phyloP scores from a whole-genome alignment of 2,329 filamentous ascomycete species.

The Cladosporium sp. region DNA sequence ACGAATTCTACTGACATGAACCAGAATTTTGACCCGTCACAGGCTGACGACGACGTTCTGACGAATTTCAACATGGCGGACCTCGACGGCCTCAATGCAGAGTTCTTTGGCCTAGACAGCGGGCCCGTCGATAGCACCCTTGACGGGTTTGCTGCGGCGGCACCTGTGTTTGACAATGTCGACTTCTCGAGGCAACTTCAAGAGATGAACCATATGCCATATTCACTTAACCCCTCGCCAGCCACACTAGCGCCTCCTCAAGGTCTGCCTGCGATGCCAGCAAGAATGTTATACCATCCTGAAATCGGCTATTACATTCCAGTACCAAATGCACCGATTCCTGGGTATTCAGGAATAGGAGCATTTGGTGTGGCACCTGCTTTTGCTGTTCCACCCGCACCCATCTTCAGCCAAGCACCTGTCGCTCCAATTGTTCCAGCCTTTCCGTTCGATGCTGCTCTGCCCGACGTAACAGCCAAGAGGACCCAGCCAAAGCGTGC shows the following conservation, averaged over 20 bases:
- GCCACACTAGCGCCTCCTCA: not conserved
- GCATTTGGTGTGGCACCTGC: not conserved
- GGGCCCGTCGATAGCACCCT: not conserved
- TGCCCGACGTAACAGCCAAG: not conserved
- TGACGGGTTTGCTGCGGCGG: not conserved
- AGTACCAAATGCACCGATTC: not conserved
- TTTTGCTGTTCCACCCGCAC: not conserved
- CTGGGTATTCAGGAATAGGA: not conserved
- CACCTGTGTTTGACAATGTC: not conserved
- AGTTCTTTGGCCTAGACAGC: not conserved
- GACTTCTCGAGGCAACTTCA: not conserved
- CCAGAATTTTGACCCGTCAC: not conserved
- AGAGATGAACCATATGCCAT: not conserved
- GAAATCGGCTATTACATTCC: slow-evolving; percentile 5
- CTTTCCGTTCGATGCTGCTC: not conserved
- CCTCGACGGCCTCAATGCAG: not conserved
- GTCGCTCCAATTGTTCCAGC: not conserved
- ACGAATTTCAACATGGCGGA: not conserved
- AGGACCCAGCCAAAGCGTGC: not conserved
- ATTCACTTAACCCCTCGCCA: slow-evolving; percentile 4
- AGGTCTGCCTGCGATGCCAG: not conserved
- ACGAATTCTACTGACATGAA: not conserved
- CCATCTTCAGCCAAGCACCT: not conserved
- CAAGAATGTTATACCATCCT: not conserved
- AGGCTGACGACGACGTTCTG: not conserved